A percentile compares a stretch with the other conserved stretches of the same genome.
Evolutionary conservation across 2,329 filamentous ascomycete species (phyloP).

Genomic region (Aurifilum marmelostoma): DNA sequence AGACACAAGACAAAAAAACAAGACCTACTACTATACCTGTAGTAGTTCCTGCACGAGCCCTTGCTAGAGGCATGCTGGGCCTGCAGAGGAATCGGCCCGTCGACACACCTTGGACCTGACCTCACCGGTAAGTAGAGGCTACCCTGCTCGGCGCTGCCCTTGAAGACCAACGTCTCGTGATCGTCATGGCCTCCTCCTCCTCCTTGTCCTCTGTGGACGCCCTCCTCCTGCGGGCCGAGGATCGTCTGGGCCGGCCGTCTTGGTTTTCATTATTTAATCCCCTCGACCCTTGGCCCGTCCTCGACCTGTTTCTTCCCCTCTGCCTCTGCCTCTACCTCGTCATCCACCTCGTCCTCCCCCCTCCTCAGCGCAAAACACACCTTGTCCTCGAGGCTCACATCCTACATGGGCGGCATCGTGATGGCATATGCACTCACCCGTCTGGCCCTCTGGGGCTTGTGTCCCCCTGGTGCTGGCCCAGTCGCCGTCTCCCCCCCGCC

Average conservation of each 20-base stretch:
- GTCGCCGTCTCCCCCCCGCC: no score
- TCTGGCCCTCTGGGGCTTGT: conserved; percentile 15
- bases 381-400: conserved; percentile 9
- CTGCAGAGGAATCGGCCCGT: conserved; percentile 12
- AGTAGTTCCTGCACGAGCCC: not conserved
- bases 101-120: not conserved
- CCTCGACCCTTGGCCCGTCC: not conserved
- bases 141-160: no score
- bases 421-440: conserved; percentile 23
- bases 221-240: conserved; percentile 5
- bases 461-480: conserved; percentile 14
- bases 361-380: conserved; percentile 13
- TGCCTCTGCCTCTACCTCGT: conserved; percentile 2
- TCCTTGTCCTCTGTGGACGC: not conserved
- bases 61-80: not conserved
- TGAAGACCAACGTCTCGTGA: conserved; percentile 8
- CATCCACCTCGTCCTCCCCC: conserved; percentile 6
- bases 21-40: no score
- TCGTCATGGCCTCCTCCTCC: conserved; percentile 5
- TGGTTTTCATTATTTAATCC: not conserved
- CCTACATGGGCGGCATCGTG: conserved; percentile 13
- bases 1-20: not conserved
- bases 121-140: not conserved
- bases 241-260: conserved; percentile 5
- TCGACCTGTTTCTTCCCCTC: conserved; percentile 1